These are phyloP conservation scores for Strigomonas galati DNA, from an alignment of 208 protist genomes.

Conservation along the genomic window DNA sequence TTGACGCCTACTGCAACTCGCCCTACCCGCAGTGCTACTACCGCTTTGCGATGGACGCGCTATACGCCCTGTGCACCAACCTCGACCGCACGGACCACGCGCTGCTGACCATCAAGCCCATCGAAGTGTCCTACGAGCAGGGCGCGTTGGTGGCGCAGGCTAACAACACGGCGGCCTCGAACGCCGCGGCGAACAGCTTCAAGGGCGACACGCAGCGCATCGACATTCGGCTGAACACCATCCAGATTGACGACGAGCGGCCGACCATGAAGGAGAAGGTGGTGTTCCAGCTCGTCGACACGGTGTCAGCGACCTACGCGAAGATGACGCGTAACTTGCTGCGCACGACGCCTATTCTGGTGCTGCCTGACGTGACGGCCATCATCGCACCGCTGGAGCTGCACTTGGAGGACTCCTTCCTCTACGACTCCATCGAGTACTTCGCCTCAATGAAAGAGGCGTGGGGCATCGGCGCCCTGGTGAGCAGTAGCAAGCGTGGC, in stretches of 20 bases:
- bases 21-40: slow-evolving; percentile 64
- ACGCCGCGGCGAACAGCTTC: background rate
- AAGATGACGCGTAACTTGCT: slow-evolving; percentile 47
- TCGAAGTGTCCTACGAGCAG: slow-evolving; percentile 48
- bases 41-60: slow-evolving; percentile 40
- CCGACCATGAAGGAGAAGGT: slow-evolving; percentile 52
- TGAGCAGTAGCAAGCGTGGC: background rate
- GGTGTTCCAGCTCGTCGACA: slow-evolving; percentile 55
- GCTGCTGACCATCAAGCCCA: slow-evolving; percentile 42
- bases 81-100: slow-evolving; percentile 26
- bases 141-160: slow-evolving; percentile 13
- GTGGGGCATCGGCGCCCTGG: slow-evolving; percentile 14
- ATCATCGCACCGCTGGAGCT: slow-evolving; percentile 45
- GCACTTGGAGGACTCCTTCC: slow-evolving; percentile 73
- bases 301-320: slow-evolving; percentile 21
- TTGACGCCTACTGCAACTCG: slow-evolving; percentile 54
- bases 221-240: slow-evolving; percentile 31
- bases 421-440: slow-evolving; percentile 48
- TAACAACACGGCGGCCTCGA: background rate
- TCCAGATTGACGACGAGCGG: slow-evolving; percentile 79
- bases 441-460: slow-evolving; percentile 23
- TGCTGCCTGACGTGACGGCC: slow-evolving; percentile 34
- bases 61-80: slow-evolving; percentile 44
- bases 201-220: slow-evolving; percentile 49
- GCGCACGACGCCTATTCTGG: slow-evolving; percentile 59